Evolutionary conservation across 164 flowering plant genomes (phyloP), one percentile per base, ranked within the genome.

Genomic region (Houttuynia cordata): DNA sequence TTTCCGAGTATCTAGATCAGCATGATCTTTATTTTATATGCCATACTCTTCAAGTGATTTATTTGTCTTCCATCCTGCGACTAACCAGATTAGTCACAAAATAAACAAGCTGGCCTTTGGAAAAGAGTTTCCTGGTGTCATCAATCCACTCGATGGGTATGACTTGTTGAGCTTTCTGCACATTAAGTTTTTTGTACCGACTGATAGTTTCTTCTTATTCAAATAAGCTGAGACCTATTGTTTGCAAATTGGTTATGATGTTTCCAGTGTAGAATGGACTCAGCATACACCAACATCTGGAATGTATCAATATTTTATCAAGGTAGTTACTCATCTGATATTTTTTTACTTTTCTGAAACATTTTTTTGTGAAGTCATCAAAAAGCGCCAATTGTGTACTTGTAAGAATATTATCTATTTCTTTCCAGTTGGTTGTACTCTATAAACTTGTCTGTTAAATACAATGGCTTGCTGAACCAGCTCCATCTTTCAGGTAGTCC

Each of bases 141-240:
- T 82, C 24, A 84, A 86, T 75, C 93, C 93, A 25, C 90, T 86
- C 56, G 88, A 86, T 71, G 82, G 93, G 88, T 86, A 78, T 70
- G 78, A 23, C 45, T 10, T 49, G 17, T 25, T 53, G 14, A 54
- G 54, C 58, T 63, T 45, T 20, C 30, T 9, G 4, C n/a, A 24
- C 21, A 3, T 24, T 41, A 7, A 25, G 56, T 22, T 20, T 10
- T n/a, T 20, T 53, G 18, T 23, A 54, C 22, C 10, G 57, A 54
- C 30, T 14, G 49, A 7, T 45, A 8, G 49, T 30, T 2, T 30
- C 37, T 6, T 30, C 37, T 30, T 30, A 6, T 30, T 6, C 37
- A 30, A 30, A 45, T 45, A 14, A 45, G 12, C 17, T 45, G 49
- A 7, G 49, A 17, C 49, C 49, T 45, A 8, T 3, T 12, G 17